phyloP scores from a whole-genome alignment of 108 stramenopile genomes.

The Cyclotella cryptica region DNA sequence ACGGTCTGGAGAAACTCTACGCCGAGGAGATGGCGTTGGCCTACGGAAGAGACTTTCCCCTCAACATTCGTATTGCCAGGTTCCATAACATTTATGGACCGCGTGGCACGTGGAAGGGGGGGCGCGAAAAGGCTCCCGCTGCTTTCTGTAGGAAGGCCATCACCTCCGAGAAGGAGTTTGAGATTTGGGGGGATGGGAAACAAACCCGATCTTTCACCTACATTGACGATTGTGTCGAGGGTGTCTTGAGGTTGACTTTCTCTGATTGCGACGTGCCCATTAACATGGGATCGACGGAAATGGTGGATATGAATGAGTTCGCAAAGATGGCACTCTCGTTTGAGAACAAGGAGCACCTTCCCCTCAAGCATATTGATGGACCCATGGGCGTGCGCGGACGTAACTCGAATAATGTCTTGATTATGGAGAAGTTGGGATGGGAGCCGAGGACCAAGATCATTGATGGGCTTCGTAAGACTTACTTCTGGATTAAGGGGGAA shows the following conservation, averaged over 20 bases:
- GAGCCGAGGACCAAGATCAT: slow-evolving; percentile 90
- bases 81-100: slow-evolving; percentile 99
- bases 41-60: slow-evolving; percentile 95
- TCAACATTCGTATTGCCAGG: slow-evolving; percentile 93
- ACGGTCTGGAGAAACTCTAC: slow-evolving; percentile 99
- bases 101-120: slow-evolving; percentile 98
- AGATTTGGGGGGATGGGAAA: slow-evolving; percentile 98
- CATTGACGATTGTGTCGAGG: slow-evolving; percentile 99
- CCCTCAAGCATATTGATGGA: slow-evolving; percentile 98
- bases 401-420: slow-evolving; percentile 97
- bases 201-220: slow-evolving; percentile 99
- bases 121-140: slow-evolving; percentile 99
- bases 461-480: slow-evolving; percentile 91
- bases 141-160: slow-evolving; percentile 99
- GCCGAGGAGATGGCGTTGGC: slow-evolving; percentile 99
- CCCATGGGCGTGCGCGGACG: slow-evolving; percentile 99
- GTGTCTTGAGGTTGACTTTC: slow-evolving; percentile 94
- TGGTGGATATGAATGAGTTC: slow-evolving; percentile 97
- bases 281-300: slow-evolving; percentile 97
- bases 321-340: slow-evolving; percentile 93
- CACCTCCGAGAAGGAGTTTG: slow-evolving; percentile 89
- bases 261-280: slow-evolving; percentile 93
- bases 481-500: slow-evolving; percentile 96
- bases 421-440: slow-evolving; percentile 95
- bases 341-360: slow-evolving; percentile 87